These are phyloP conservation scores for Balakata baccata DNA, from an alignment of 345 rosid species.

Conservation along the genomic window DNA sequence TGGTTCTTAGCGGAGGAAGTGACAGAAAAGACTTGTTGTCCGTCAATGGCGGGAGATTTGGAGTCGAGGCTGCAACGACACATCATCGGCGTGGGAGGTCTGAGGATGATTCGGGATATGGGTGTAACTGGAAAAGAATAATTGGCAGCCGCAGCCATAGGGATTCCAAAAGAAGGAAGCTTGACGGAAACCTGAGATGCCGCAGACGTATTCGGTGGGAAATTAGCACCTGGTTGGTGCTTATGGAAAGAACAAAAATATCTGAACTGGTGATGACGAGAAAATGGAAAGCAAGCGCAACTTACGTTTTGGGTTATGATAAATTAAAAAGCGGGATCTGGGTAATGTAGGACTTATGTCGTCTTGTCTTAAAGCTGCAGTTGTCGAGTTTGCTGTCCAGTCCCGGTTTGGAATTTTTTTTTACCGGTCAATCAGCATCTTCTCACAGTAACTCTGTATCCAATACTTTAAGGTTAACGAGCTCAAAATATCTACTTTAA, in stretches of 20 bases:
- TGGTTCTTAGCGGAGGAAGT: slow-evolving; percentile 58
- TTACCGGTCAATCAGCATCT: too few relatives aligned
- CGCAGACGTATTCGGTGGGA: neutral
- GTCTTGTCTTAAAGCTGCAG: too few relatives aligned
- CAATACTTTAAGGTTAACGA: too few relatives aligned
- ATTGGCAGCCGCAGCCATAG: neutral
- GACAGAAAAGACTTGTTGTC: slow-evolving; percentile 62
- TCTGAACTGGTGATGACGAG: neutral
- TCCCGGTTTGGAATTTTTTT: too few relatives aligned
- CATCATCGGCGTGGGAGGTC: neutral
- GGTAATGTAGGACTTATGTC: too few relatives aligned
- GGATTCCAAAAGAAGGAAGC: neutral
- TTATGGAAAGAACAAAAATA: neutral
- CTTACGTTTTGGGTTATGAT: neutral
- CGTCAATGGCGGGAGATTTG: slow-evolving; percentile 12
- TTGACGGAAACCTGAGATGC: neutral
- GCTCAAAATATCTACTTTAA: too few relatives aligned
- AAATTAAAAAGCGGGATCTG: too few relatives aligned
- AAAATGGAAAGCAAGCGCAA: neutral
- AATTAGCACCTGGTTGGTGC: neutral
- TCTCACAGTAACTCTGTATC: too few relatives aligned
- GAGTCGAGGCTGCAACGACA: slow-evolving; percentile 15
- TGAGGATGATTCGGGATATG: neutral
- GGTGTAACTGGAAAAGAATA: neutral
- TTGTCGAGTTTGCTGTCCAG: too few relatives aligned